Evolutionary conservation across 2,329 filamentous ascomycete genomes (phyloP), one percentile per base, ranked within the genome.

Genomic region (Scytalidium lignicola): DNA sequence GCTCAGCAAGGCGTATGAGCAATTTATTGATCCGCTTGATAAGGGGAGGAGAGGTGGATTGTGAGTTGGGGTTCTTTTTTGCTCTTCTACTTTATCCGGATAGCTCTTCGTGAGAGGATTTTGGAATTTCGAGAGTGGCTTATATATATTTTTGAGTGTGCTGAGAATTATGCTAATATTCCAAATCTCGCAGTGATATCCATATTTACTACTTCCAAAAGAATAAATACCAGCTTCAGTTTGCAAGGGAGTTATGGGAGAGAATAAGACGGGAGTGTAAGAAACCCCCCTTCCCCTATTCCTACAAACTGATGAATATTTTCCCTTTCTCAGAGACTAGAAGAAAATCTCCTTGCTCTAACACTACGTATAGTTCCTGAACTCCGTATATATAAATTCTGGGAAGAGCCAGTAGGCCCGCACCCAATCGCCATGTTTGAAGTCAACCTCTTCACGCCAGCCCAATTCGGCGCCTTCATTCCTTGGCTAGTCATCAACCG

Each of bases 381-480:
- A 64, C 74, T 95, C 17, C 79, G 90, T 47, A 85, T 95, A 58
- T 95, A 96, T 65, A 74, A 68, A 13, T 73, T 95, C 56, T 95
- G 82, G 79, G 85, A 93, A 56, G 68, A 71, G 13, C 89, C 90
- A 0, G 68, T 96, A 22, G 91, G 90, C 0, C 90, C 90, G 0
- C 90, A 96, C 65, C 84, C 86, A 0, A 67, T 90, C 1, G 86
- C 83, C 46, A 96, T 95, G 90, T 96, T 96, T 60, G 91, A 96
- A 68, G 89, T 96, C 42, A 95, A 95, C 58, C 42, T 96, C 18
- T 89, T 92, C 65, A 90, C 85, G 0, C 91, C 90, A 0, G 83
- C 82, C 2, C 88, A 96, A 65, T 96, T 96, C 62, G 90, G 90
- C 0, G 90, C 91, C 0, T 95, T 96, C 60, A 71, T 96, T 37